Evolutionary conservation across 78 protist genomes (phyloP).

Genomic region (slime mould (Dictyostelium discoideum)): DNA sequence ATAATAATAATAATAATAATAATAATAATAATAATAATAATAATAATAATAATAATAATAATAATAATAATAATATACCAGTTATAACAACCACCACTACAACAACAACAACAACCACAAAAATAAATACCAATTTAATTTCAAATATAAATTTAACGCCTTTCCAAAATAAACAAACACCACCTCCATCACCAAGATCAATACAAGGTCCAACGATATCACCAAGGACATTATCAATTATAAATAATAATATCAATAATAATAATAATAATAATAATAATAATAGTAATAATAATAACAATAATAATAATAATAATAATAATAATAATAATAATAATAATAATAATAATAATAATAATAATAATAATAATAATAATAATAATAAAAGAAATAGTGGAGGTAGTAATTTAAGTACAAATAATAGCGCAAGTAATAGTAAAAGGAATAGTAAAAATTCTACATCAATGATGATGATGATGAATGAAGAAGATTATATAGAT

Average conservation of each 20-base stretch:
- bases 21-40: too few relatives aligned
- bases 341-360: neutral
- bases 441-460: neutral
- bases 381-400: neutral
- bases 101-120: neutral
- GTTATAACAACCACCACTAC: neutral
- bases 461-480: neutral
- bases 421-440: neutral
- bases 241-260: neutral
- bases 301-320: neutral
- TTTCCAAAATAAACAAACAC: neutral
- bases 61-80: neutral
- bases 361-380: neutral
- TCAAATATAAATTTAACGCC: neutral
- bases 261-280: neutral
- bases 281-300: neutral
- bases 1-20: too few relatives aligned
- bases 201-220: neutral
- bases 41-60: too few relatives aligned
- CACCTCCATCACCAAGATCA: neutral
- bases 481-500: constrained; percentile 5
- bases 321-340: neutral
- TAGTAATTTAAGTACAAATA: neutral
- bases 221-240: neutral
- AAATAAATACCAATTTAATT: too few relatives aligned